Base-by-base conservation (phyloP, 2,329 filamentous ascomycete species). In the Apiospora aurea region DNA sequence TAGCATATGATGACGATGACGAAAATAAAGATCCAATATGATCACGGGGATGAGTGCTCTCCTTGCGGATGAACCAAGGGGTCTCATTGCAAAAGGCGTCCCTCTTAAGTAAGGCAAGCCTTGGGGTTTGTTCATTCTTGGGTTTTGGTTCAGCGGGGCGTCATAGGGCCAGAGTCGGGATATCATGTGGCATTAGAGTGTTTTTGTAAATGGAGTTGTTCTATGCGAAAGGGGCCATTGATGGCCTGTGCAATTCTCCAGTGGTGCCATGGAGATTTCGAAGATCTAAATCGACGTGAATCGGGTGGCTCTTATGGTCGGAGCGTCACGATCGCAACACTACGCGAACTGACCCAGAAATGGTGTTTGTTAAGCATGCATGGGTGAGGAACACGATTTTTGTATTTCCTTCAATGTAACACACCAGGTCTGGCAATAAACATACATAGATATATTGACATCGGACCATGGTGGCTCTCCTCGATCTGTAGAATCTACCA, bases 191-290 rank as follows among this genome's bases (percentile, higher is more conserved):
- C 38, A 64, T 41, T 41, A 64, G 57, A 64, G 29, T 41, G 34
- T 64, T 64, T 57, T 1, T 41, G 7, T 61, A 38, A 61, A 38
- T 13, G 53, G 53, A 61, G 53, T 38, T 29, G 53, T 41, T 41
- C 29, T 29, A 41, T 18, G 34, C 29, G 34, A 41, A n/a, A 41
- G 57, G 34, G 57, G n/a, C 18, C 41, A 6, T 13, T 41, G 10
- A 41, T 64, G 57, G 57, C 34, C 57, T 64, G 57, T 64, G 57
- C 57, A 41, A 61, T 41, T 41, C 29, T 41, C 57, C 34, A n/a
- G 16, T 8, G 14, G 21, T 64, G 11, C 57, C 21, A 24, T 34
- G 11, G 8, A 38, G n/a, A 2, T 24, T 14, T 10, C n/a, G 29
- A 41, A 41, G 34, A 64, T 64, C 34, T 64, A 7, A 38, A 18